Base-by-base conservation (phyloP, 108 stramenopile species). In the Ochromonas danica region DNA sequence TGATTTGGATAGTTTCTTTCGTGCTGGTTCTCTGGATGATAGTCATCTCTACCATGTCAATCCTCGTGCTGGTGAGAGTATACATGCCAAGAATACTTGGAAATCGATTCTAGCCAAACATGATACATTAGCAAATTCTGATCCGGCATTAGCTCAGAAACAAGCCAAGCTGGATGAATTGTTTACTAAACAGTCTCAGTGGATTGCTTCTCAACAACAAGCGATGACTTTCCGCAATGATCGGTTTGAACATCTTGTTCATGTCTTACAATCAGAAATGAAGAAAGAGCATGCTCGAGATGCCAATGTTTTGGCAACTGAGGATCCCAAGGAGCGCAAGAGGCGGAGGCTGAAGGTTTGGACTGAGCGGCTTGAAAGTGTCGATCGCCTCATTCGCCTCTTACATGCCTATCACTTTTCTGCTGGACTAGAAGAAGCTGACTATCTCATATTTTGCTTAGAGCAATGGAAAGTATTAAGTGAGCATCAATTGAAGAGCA, bases 181-280 rank as follows among this genome's bases (percentile, higher is more conserved):
- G 10, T 67, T 67, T 25, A 3, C 3, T 10, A 6, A 67, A 36
- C 17, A 67, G 17, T 3, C 33, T 36, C 63, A 67, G 25, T 67
- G 63, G 63, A 67, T 67, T 67, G 10, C 3, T 36, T 31, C 25
- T 3, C 63, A 67, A 36, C 6, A 22, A 31, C 17, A 67, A 67
- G 35, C 3, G 3, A 67, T 67, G 63, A 6, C 3, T 14, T 67
- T 67, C 31, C 17, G 30, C 17, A 67, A 67, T 36, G 63, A 67
- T 36, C 63, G 63, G 10, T 67, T 67, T 25, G 63, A 67, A 67
- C 63, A 67, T 67, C 25, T 67, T 6, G 35, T 67, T 67, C 6
- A 35, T 36, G 25, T 67, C 31, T 36, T 22, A 6, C 17, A 36
- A 67, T 36, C 33, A 6, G 63, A 67, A 67, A 31, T 67, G 31